phyloP scores from a whole-genome alignment of 768 basidiomycete species.

The Podaxis sp. region DNA sequence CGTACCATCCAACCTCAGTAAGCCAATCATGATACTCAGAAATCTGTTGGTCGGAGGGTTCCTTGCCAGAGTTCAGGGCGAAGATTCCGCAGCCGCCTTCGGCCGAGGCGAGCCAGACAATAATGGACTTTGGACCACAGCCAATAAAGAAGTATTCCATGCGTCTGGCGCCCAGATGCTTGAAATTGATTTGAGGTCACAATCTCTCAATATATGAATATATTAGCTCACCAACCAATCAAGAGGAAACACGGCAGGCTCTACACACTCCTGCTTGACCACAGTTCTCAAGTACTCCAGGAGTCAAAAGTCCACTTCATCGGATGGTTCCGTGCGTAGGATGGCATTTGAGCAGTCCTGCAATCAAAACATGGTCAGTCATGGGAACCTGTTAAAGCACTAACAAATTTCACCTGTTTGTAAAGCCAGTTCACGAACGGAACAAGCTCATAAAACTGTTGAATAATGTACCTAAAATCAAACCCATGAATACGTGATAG shows the following conservation, averaged over 20 bases:
- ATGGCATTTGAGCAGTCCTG: not conserved
- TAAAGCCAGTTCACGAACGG: not conserved
- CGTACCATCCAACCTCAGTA: not conserved
- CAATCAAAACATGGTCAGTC: no score
- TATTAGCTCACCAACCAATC: not conserved
- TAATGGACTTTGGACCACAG: not conserved
- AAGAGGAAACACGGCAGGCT: not conserved
- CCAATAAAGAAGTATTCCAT: not conserved
- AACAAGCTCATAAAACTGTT: not conserved
- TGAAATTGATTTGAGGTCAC: not conserved
- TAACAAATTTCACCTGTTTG: not conserved
- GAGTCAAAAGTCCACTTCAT: not conserved
- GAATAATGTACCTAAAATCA: constrained; percentile 1
- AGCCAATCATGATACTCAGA: not conserved
- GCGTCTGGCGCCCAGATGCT: not conserved
- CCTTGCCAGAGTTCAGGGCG: not conserved
- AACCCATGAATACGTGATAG: not conserved
- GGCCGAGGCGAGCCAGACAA: not conserved
- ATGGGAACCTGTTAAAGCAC: not conserved
- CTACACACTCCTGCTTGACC: not conserved
- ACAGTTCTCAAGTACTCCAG: not conserved
- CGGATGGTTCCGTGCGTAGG: not conserved
- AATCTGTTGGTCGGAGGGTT: not conserved
- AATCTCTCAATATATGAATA: not conserved
- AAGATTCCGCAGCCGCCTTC: not conserved